Conservation (phyloP, 306 rosid species). For the Vigna angularis region DNA sequence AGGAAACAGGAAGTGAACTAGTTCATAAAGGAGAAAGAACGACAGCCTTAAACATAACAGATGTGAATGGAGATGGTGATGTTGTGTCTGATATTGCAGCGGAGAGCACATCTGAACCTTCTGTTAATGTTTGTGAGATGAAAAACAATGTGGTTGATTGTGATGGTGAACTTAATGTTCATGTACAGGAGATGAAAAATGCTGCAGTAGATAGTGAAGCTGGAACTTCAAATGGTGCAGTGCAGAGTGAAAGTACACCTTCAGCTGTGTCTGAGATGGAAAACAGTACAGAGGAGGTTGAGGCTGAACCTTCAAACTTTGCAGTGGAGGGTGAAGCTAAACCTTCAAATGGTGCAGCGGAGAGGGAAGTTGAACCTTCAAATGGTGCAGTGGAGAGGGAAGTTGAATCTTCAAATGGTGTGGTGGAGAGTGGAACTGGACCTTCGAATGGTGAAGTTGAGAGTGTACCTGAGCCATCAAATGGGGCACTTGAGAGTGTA, state of each 20-base stretch:
- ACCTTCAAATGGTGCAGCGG: background rate
- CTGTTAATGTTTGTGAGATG: slow-evolving; percentile 21
- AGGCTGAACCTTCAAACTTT: slow-evolving; percentile 3
- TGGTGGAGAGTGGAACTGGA: background rate
- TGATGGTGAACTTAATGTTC: background rate
- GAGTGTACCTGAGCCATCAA: background rate
- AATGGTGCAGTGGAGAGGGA: background rate
- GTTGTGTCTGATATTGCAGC: slow-evolving; percentile 30
- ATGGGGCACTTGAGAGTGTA: background rate
- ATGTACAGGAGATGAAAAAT: background rate
- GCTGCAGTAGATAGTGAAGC: background rate
- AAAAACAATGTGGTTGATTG: background rate
- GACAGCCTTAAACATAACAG: slow-evolving; percentile 37
- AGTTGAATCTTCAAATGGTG: slow-evolving; percentile 13
- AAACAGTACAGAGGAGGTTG: background rate
- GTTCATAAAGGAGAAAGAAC: slow-evolving; percentile 37
- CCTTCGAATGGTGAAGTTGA: background rate
- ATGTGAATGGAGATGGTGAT: slow-evolving; percentile 31
- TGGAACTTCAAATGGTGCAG: background rate
- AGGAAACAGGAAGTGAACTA: slow-evolving; percentile 39
- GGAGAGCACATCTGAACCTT: slow-evolving; percentile 26
- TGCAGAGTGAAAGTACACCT: background rate
- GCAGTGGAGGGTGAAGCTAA: background rate
- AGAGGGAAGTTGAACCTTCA: background rate
- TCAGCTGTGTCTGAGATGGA: background rate